Conservation (phyloP, 768 basidiomycete genomes). For the Phylloporus arenicola region DNA sequence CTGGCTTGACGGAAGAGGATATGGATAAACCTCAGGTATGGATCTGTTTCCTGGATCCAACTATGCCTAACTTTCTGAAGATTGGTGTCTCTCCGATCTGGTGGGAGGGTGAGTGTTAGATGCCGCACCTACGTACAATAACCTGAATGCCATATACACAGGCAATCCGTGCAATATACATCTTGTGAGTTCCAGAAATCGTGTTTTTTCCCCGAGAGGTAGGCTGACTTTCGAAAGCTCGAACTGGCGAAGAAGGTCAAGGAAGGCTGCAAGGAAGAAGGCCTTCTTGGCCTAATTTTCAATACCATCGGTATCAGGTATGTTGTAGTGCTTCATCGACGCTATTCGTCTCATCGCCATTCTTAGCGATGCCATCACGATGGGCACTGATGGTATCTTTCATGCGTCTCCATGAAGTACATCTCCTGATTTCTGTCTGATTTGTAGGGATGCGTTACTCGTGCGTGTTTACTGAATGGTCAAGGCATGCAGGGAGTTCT, state of each 20-base stretch:
- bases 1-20: conserved; percentile 70
- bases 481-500: not conserved
- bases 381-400: conserved; percentile 77
- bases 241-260: conserved; percentile 77
- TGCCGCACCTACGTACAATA: not conserved
- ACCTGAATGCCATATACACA: conserved; percentile 3
- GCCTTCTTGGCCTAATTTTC: conserved; percentile 75
- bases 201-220: not conserved
- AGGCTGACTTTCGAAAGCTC: conserved; percentile 42
- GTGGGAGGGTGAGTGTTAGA: conserved; percentile 69
- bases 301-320: conserved; percentile 84
- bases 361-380: conserved; percentile 76
- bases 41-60: not conserved
- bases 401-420: not conserved
- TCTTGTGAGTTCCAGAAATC: conserved; percentile 43
- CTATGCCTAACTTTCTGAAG: conserved; percentile 32
- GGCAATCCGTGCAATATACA: conserved; percentile 87
- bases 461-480: conserved; percentile 38
- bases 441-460: conserved; percentile 78
- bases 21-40: conserved; percentile 79
- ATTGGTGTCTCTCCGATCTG: conserved; percentile 86
- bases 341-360: not conserved
- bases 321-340: conserved; percentile 5
- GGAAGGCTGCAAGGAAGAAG: conserved; percentile 76
- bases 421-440: not conserved